Base-by-base conservation (phyloP, 2,329 filamentous ascomycete genomes). In the Penicillium sp. region DNA sequence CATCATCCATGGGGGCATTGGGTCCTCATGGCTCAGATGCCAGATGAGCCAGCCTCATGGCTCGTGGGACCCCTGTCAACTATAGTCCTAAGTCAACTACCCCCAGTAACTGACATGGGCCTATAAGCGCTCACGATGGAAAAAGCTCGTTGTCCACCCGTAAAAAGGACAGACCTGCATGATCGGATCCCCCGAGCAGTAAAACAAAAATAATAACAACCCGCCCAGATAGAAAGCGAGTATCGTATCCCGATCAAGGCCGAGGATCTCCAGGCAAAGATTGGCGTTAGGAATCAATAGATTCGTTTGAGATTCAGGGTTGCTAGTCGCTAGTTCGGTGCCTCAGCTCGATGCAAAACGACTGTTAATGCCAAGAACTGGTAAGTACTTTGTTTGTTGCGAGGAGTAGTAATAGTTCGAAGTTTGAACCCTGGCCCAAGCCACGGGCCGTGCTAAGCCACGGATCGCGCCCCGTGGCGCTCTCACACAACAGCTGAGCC, bases 391-490 rank as follows among this genome's bases (percentile, higher is more conserved):
- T 10, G 31, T 31, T 31, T 8, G 8, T 3, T 10, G 8, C 7
- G 6, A 8, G 15, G 17, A 22, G 22, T 3, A 22, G 22, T 3
- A 42, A 14, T 34, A 37, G n/a, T 15, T 20, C 8, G 22, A 20
- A 37, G n/a, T 15, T 14, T 4, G 22, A 20, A 41, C 35, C 34
- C 49, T 37, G n/a, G 6, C 35, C 20, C 47, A 37, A 63, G 64
- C 64, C 65, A 67, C 60, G 15, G 14, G 14, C 43, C n/a, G 34
- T 38, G 53, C 63, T 60, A 52, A 67, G 66, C 66, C 65, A 68
- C 66, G 57, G 58, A 62, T 67, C 65, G 66, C 63, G 51, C 53
- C 45, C 34, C 6, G 52, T 45, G 52, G 52, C 52, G 52, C 52
- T 37, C 17, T n/a, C 42, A 28, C 42, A 57, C 17, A 20, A 58